phyloP scores from a whole-genome alignment of 192 early-diverging fungal genomes.

The Coemansia umbellata region DNA sequence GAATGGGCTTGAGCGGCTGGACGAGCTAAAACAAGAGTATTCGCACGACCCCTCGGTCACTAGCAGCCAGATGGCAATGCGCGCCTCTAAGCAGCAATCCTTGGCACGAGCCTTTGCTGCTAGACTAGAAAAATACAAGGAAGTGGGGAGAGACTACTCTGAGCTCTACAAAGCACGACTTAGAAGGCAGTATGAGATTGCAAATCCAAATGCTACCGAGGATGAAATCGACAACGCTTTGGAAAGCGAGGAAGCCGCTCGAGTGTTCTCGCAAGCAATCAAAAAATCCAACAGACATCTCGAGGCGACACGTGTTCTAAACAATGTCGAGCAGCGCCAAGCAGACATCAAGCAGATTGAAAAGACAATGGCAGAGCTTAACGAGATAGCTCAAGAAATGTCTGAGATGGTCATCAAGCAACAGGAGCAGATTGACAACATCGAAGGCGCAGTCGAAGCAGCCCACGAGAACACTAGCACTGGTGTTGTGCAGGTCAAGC shows the following conservation, averaged over 20 bases:
- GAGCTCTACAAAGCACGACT: slow-evolving; percentile 47
- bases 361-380: slow-evolving; percentile 40
- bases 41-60: slow-evolving; percentile 13
- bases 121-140: slow-evolving; percentile 39
- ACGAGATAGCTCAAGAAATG: slow-evolving; percentile 46
- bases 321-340: slow-evolving; percentile 46
- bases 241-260: slow-evolving; percentile 45
- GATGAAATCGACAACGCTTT: slow-evolving; percentile 44
- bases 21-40: slow-evolving; percentile 5
- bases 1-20: slow-evolving; percentile 11
- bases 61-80: slow-evolving; percentile 13
- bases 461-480: slow-evolving; percentile 24
- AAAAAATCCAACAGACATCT: slow-evolving; percentile 26
- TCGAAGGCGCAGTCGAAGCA: slow-evolving; percentile 43
- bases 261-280: slow-evolving; percentile 48
- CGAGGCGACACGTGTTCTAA: slow-evolving; percentile 41
- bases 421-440: slow-evolving; percentile 52
- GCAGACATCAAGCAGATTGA: slow-evolving; percentile 50
- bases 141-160: slow-evolving; percentile 45
- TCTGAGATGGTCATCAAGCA: slow-evolving; percentile 51
- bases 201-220: slow-evolving; percentile 42
- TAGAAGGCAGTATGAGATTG: slow-evolving; percentile 47
- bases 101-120: slow-evolving; percentile 36
- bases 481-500: slow-evolving; percentile 17
- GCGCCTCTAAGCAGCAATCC: slow-evolving; percentile 17